Conservation (phyloP, 2,329 filamentous ascomycete species). For the Amylocarpus encephaloides region DNA sequence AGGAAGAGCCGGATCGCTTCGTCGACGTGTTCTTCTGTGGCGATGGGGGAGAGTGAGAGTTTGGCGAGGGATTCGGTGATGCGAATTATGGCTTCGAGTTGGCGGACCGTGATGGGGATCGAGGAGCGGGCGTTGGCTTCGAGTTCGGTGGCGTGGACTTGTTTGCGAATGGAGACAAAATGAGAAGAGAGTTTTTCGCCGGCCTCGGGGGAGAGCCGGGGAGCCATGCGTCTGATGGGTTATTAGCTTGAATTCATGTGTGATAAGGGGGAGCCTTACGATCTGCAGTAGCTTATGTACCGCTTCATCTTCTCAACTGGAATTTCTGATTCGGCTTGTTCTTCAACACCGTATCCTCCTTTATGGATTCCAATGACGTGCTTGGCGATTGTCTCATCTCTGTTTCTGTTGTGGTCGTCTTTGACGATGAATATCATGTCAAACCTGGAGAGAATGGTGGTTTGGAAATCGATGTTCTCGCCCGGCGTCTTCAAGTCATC, state of each 20-base stretch:
- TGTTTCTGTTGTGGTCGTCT: slow-evolving; percentile 83
- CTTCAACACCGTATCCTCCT: slow-evolving; percentile 76
- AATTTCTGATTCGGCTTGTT: slow-evolving; percentile 80
- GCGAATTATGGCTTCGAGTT: slow-evolving; percentile 93
- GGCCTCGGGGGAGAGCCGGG: slow-evolving; percentile 81
- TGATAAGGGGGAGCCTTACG: slow-evolving; percentile 47
- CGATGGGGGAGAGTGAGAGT: slow-evolving; percentile 75
- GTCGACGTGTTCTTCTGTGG: slow-evolving; percentile 87
- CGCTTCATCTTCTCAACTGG: slow-evolving; percentile 95
- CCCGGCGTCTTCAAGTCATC: slow-evolving; percentile 96
- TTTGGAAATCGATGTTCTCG: slow-evolving; percentile 99
- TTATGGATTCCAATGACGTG: slow-evolving; percentile 98
- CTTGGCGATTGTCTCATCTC: slow-evolving; percentile 88
- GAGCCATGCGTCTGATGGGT: slow-evolving; percentile 73
- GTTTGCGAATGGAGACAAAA: slow-evolving; percentile 91
- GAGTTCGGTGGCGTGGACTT: slow-evolving; percentile 86
- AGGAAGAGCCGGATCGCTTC: slow-evolving; percentile 96
- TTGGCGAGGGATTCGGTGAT: slow-evolving; percentile 96
- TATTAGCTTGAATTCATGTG: slow-evolving; percentile 1
- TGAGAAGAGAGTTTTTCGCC: slow-evolving; percentile 95
- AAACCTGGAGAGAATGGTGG: slow-evolving; percentile 94
- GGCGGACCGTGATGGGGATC: slow-evolving; percentile 95
- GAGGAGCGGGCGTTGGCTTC: slow-evolving; percentile 85
- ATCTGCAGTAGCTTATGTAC: slow-evolving; percentile 95
- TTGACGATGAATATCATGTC: slow-evolving; percentile 99